Conservation (phyloP, 2,329 filamentous ascomycete species). For the Neocatenulostroma microsporum region DNA sequence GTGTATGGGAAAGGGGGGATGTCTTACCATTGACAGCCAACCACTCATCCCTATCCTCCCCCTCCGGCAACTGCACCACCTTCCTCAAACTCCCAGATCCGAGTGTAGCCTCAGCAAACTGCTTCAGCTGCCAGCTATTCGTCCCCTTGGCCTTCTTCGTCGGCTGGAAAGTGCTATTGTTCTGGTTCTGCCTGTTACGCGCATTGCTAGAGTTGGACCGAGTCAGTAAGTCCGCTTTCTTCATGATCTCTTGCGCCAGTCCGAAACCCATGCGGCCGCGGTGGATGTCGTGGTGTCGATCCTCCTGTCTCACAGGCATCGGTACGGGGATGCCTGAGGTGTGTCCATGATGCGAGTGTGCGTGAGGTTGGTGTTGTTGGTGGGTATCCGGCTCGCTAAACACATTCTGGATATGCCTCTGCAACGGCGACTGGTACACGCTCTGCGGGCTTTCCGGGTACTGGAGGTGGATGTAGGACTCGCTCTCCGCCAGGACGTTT, state of each 20-base stretch:
- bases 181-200: constrained; percentile 50
- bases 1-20: constrained; percentile 7
- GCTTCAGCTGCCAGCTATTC: constrained; percentile 84
- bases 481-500: constrained; percentile 34
- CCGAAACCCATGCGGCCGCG: constrained; percentile 18
- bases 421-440: constrained; percentile 27
- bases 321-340: constrained; percentile 12
- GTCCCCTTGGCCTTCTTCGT: constrained; percentile 78
- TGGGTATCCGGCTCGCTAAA: constrained; percentile 7
- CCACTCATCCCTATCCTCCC: constrained; percentile 97
- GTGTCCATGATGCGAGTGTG: constrained; percentile 3
- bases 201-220: constrained; percentile 27
- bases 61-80: constrained; percentile 92
- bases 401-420: constrained; percentile 25
- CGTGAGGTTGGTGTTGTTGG: constrained; percentile 5
- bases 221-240: constrained; percentile 31
- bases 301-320: constrained; percentile 13
- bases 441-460: constrained; percentile 23
- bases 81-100: constrained; percentile 92
- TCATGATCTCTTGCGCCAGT: constrained; percentile 16
- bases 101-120: constrained; percentile 95
- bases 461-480: constrained; percentile 28
- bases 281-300: constrained; percentile 20
- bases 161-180: constrained; percentile 84
- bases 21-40: constrained; percentile 84